Base-by-base conservation (phyloP, 495 filamentous ascomycete species). In the Neurospora discreta region DNA sequence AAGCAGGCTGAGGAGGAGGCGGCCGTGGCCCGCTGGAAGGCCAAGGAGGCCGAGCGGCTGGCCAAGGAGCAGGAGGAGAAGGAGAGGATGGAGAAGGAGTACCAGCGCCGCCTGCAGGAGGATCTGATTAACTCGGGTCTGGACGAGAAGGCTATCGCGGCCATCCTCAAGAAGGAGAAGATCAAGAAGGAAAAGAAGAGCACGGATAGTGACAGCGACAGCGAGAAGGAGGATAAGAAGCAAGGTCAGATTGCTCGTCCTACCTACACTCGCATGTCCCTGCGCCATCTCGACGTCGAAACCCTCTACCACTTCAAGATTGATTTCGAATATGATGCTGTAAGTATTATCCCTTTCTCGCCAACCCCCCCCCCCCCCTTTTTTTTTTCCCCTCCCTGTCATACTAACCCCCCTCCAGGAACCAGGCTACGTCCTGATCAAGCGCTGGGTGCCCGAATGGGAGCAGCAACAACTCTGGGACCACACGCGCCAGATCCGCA, bases 381-480 rank as follows among this genome's bases (percentile, higher is more conserved):
- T 33, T 33, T 33, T 4, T 33, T 33, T 33, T 33, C 30, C 30
- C n/a, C n/a, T 2, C 41, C 3, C 39, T 9, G 2, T 9, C 38
- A 1, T 9, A 39, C 80, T 81, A 76, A 81, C 73, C 4, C 44
- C 40, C 16, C 0, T 33, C 30, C 30, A 86, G 82, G 90, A 94
- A 73, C 84, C 86, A 68, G 88, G 91, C 70, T 93, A 89, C 73
- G 84, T 94, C 70, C 80, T 94, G 71, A 92, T 94, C 84, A 92
- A 92, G 79, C 84, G 87, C 70, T 93, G 88, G 89, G 88, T 94
- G 73, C 84, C 85, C 46, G 89, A 93, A 78, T 85, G 88, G 73
- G 87, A 92, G 75, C 92, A 93, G 75, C 86, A 91, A 65, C 80
- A 89, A 68, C 87, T 94, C 68, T 94, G 92, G 82, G 82, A 86